These are phyloP conservation scores for Chloroidium sp. DNA, from an alignment of 163 green algal genomes.

Conservation along the genomic window DNA sequence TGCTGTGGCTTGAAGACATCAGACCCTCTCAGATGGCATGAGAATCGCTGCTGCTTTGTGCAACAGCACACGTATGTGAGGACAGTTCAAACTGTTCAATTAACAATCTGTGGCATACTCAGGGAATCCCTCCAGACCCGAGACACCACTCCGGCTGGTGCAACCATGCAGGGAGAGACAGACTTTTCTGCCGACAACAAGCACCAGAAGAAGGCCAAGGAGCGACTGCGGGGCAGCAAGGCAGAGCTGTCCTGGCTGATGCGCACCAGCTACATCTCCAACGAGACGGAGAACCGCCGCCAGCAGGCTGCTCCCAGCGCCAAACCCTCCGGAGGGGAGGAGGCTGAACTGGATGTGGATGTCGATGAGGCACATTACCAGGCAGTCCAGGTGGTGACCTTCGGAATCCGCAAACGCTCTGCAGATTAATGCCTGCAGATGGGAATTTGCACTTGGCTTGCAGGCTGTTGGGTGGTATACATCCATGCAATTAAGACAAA, in stretches of 20 bases:
- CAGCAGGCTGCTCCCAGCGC: neutral
- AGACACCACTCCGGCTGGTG: too few species aligned
- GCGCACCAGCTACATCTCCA: slow-evolving; percentile 58
- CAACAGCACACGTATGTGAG: too few species aligned
- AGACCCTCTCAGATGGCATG: neutral
- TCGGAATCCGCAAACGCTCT: too few species aligned
- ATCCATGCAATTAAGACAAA: neutral
- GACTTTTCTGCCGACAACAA: neutral
- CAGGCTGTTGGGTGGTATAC: neutral
- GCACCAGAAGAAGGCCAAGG: neutral
- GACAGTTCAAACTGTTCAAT: too few species aligned
- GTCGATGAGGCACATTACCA: slow-evolving; percentile 14
- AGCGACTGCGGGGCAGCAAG: neutral
- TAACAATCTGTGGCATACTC: too few species aligned
- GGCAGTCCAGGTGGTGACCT: slow-evolving; percentile 21
- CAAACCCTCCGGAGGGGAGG: neutral
- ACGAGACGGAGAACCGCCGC: slow-evolving; percentile 15
- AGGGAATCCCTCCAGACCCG: too few species aligned
- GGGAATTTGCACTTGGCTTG: too few species aligned
- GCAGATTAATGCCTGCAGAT: too few species aligned
- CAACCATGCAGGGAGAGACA: neutral
- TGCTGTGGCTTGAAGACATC: neutral
- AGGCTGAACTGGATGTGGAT: slow-evolving; percentile 11
- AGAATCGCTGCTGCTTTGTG: slow-evolving; percentile 3
- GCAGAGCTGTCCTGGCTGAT: slow-evolving; percentile 57